These are phyloP conservation scores for Cryptosporidium parvum DNA, from an alignment of 169 alveolate genomes.

Conservation along the genomic window DNA sequence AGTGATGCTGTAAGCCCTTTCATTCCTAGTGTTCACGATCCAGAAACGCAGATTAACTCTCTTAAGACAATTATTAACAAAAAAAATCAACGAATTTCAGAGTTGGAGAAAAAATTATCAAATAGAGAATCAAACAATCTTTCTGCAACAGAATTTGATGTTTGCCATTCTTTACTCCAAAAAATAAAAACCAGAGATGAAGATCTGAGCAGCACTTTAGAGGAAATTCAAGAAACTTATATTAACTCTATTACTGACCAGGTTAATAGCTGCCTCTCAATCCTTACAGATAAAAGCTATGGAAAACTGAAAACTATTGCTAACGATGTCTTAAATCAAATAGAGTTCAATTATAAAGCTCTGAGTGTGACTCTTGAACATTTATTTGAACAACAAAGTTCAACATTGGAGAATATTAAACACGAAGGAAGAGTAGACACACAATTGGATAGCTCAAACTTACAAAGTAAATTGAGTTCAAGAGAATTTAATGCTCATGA, in stretches of 20 bases:
- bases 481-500: not conserved
- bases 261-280: not conserved
- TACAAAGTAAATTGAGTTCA: not conserved
- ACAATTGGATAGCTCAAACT: not conserved
- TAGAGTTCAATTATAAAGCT: constrained; percentile 71
- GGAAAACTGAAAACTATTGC: constrained; percentile 28
- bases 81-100: constrained; percentile 37
- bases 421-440: not conserved
- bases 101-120: constrained; percentile 29
- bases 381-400: constrained; percentile 36
- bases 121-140: not conserved
- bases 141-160: not conserved
- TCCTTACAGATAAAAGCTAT: constrained; percentile 11
- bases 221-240: constrained; percentile 19
- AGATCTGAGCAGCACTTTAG: not conserved
- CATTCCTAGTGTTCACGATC: not conserved
- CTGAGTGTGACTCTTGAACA: constrained; percentile 59
- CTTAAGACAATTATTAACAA: constrained; percentile 50
- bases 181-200: constrained; percentile 37
- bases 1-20: not conserved
- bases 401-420: constrained; percentile 44
- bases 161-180: constrained; percentile 14
- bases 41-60: constrained; percentile 16
- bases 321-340: constrained; percentile 49
- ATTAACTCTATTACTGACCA: not conserved